Conservation (phyloP, 768 basidiomycete species). For the Cubamyces sp. region DNA sequence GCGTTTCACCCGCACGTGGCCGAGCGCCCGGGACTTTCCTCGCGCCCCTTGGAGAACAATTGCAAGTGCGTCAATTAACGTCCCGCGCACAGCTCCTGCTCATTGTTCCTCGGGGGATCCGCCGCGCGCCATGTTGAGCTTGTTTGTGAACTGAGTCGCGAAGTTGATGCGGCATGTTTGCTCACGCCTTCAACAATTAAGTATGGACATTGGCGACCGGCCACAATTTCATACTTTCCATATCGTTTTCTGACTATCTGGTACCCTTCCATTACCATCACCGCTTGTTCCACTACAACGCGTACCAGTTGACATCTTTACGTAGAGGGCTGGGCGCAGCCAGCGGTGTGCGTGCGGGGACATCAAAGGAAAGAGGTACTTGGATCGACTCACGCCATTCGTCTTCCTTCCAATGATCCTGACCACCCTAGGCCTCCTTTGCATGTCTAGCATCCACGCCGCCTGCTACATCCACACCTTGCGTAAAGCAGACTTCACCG, state of each 20-base stretch:
- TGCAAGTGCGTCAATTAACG: constrained; percentile 23
- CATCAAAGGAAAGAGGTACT: too few species aligned
- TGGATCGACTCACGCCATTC: too few species aligned
- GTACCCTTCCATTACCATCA: not conserved
- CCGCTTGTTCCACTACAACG: too few species aligned
- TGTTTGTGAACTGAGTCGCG: constrained; percentile 7
- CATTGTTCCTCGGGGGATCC: constrained; percentile 20
- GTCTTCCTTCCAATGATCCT: too few species aligned
- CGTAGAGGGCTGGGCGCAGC: too few species aligned
- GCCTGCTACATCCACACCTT: too few species aligned
- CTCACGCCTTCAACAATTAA: constrained; percentile 6
- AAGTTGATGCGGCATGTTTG: constrained; percentile 21
- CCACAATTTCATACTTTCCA: not conserved
- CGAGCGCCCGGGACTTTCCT: constrained; percentile 22
- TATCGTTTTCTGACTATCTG: not conserved
- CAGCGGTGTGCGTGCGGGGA: too few species aligned
- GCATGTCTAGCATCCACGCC: too few species aligned
- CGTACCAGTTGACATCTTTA: too few species aligned
- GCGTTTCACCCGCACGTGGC: constrained; percentile 35
- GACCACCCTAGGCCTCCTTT: too few species aligned
- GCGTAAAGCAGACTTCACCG: too few species aligned
- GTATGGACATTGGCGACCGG: not conserved
- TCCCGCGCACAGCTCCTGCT: constrained; percentile 26
- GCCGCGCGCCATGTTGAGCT: not conserved
- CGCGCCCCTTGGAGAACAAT: constrained; percentile 29